Conservation (phyloP, 257 asterid species). For the Solanum rostratum region DNA sequence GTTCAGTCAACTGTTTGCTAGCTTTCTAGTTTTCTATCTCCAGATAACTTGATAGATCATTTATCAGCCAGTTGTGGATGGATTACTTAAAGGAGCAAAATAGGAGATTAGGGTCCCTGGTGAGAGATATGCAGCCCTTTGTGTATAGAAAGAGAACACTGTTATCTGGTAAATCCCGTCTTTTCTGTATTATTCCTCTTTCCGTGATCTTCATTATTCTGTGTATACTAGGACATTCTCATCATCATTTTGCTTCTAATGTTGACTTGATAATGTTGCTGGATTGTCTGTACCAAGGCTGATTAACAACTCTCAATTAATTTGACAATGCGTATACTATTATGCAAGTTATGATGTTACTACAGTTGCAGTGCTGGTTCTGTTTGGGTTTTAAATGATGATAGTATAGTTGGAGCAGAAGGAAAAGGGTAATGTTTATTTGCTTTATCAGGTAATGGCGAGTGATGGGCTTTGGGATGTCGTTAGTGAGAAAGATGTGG, state of each 20-base stretch:
- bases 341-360: neutral
- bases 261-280: neutral
- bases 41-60: neutral
- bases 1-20: neutral
- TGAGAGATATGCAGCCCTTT: neutral
- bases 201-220: neutral
- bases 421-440: neutral
- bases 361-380: neutral
- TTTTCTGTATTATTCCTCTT: neutral
- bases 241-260: neutral
- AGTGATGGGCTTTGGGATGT: constrained; percentile 97
- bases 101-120: neutral
- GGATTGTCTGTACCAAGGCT: neutral
- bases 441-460: constrained; percentile 64
- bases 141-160: neutral
- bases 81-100: neutral
- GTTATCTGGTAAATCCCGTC: neutral
- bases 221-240: neutral
- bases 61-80: neutral
- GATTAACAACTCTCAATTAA: neutral
- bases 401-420: neutral
- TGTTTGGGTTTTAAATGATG: neutral
- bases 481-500: constrained; percentile 59
- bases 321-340: neutral
- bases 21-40: neutral